phyloP scores from a whole-genome alignment of 257 asterid genomes.

The Schizonepeta tenuifolia region DNA sequence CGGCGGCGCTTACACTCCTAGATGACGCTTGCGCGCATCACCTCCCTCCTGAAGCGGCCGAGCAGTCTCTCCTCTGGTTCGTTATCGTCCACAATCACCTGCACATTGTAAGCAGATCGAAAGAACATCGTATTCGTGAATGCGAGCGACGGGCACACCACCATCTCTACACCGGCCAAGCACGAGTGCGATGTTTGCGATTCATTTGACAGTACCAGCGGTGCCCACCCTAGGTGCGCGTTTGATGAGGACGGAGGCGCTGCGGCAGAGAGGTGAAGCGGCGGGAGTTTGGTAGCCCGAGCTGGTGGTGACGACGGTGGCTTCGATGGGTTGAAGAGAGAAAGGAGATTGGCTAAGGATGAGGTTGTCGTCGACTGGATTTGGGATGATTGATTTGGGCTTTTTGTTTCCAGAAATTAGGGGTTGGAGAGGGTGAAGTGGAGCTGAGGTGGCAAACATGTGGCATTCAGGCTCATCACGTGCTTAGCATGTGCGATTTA shows the following conservation, averaged over 20 bases:
- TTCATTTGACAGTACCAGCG: slow-evolving; percentile 44
- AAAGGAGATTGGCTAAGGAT: too few relatives aligned
- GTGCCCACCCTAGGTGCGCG: slow-evolving; percentile 31
- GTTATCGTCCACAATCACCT: slow-evolving; percentile 78
- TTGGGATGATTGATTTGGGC: too few relatives aligned
- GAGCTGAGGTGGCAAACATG: too few relatives aligned
- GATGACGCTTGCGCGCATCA: slow-evolving; percentile 83
- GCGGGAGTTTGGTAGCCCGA: too few relatives aligned
- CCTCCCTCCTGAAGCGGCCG: slow-evolving; percentile 86
- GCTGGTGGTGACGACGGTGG: too few relatives aligned
- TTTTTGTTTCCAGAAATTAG: too few relatives aligned
- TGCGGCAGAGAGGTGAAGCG: slow-evolving; percentile 41
- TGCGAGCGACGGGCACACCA: slow-evolving; percentile 73
- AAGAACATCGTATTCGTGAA: slow-evolving; percentile 66
- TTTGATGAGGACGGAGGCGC: slow-evolving; percentile 30
- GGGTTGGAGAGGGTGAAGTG: too few relatives aligned
- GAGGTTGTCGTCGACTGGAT: too few relatives aligned
- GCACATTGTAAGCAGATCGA: slow-evolving; percentile 72
- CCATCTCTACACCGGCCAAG: slow-evolving; percentile 51
- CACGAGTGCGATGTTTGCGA: slow-evolving; percentile 28
- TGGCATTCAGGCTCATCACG: too few relatives aligned
- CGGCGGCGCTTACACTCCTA: slow-evolving; percentile 87
- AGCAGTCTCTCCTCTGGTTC: slow-evolving; percentile 90
- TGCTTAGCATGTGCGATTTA: too few relatives aligned
- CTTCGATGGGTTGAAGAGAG: too few relatives aligned